These are phyloP conservation scores for Fusarium sp. DNA, from an alignment of 2,329 filamentous ascomycete species.

Conservation along the genomic window DNA sequence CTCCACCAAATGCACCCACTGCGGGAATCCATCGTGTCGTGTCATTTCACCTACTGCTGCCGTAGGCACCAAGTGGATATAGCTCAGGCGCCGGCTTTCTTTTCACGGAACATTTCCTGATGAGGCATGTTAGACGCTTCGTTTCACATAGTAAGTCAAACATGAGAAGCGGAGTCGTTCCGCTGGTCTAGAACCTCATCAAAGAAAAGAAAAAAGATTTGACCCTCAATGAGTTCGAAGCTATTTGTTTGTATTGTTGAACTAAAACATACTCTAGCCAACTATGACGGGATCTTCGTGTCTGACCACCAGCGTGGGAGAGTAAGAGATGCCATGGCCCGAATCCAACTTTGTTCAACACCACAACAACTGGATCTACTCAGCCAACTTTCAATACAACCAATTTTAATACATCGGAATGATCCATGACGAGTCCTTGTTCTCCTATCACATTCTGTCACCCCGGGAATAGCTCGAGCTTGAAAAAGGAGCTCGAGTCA, in stretches of 20 bases:
- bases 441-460: neutral
- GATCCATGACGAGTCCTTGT: neutral
- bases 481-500: slow-evolving; percentile 16
- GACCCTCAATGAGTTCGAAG: neutral
- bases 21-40: slow-evolving; percentile 36
- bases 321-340: neutral
- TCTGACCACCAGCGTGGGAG: neutral
- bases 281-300: neutral
- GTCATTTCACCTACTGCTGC: slow-evolving; percentile 20
- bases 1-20: slow-evolving; percentile 27
- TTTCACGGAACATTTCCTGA: slow-evolving; percentile 14
- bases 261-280: slow-evolving; percentile 4
- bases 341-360: slow-evolving; percentile 2
- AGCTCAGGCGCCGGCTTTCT: slow-evolving; percentile 28
- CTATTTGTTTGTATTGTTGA: neutral
- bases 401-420: neutral
- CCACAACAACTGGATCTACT: neutral
- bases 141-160: slow-evolving; percentile 4
- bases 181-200: slow-evolving; percentile 1
- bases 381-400: neutral
- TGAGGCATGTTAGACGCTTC: slow-evolving; percentile 5
- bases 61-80: slow-evolving; percentile 37
- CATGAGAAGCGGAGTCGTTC: neutral
- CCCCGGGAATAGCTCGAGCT: slow-evolving; percentile 18
- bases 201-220: neutral